A percentile compares a stretch with the other conserved stretches of the same genome.
phyloP scores from a whole-genome alignment of 1,284 basidiomycete species.

The Ustilago vetiveriae region DNA sequence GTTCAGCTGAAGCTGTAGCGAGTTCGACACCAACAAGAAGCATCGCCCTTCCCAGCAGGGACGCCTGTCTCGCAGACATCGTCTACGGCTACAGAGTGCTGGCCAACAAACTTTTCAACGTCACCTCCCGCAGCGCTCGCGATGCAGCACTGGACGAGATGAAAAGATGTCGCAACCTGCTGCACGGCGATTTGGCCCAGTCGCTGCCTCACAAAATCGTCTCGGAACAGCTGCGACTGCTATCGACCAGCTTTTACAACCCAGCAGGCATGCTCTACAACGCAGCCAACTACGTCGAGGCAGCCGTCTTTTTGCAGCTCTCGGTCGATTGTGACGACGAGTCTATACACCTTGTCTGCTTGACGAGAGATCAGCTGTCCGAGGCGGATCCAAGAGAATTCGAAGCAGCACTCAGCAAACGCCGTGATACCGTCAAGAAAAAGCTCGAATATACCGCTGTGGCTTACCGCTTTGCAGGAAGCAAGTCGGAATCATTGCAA shows the following conservation, averaged over 20 bases:
- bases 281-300: conserved; percentile 51
- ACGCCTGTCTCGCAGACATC: conserved; percentile 29
- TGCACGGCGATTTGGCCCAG: conserved; percentile 8
- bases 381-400: conserved; percentile 7
- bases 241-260: conserved; percentile 67
- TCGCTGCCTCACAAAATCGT: conserved; percentile 6
- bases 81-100: conserved; percentile 36
- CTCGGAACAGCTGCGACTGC: conserved; percentile 32
- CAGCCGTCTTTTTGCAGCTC: conserved; percentile 52
- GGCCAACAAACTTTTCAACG: conserved; percentile 38
- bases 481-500: conserved; percentile 22
- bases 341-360: conserved; percentile 16
- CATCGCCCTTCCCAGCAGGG: conserved; percentile 19
- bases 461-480: conserved; percentile 34
- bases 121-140: conserved; percentile 16
- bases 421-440: conserved; percentile 17
- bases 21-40: conserved; percentile 9
- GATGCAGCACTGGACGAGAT: conserved; percentile 21
- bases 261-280: conserved; percentile 67
- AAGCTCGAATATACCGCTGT: conserved; percentile 48
- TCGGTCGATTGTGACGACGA: conserved; percentile 51
- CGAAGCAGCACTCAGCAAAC: conserved; percentile 6
- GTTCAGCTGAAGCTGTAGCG: background rate
- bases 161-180: conserved; percentile 12
- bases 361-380: background rate